Conservation (phyloP, 2,329 filamentous ascomycete genomes). For the Alternaria gaisen region DNA sequence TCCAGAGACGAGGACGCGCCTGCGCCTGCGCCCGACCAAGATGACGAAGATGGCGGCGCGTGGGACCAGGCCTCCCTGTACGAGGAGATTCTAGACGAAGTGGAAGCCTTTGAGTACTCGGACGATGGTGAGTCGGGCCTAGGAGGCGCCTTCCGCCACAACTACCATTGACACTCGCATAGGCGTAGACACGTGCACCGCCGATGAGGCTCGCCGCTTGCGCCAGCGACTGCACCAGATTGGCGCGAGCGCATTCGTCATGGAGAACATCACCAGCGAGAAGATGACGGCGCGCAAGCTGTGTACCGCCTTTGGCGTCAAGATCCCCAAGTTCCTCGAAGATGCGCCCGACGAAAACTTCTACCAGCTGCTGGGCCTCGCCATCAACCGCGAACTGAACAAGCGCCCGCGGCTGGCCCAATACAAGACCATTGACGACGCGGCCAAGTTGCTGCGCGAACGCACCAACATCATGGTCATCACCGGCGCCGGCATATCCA, state of each 20-base stretch:
- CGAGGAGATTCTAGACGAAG: constrained; percentile 48
- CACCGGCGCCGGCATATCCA: constrained; percentile 95
- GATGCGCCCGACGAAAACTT: constrained; percentile 77
- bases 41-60: constrained; percentile 34
- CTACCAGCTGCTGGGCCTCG: constrained; percentile 76
- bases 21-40: constrained; percentile 21
- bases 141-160: background rate
- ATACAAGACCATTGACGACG: constrained; percentile 90
- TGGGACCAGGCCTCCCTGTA: constrained; percentile 46
- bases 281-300: constrained; percentile 81
- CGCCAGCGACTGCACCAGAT: constrained; percentile 76
- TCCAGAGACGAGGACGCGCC: constrained; percentile 25
- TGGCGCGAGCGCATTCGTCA: constrained; percentile 80
- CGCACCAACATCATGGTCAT: constrained; percentile 89
- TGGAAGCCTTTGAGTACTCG: constrained; percentile 40
- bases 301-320: constrained; percentile 84
- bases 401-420: constrained; percentile 80
- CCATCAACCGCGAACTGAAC: constrained; percentile 79
- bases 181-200: constrained; percentile 44
- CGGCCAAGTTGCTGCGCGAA: constrained; percentile 76
- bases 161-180: constrained; percentile 19
- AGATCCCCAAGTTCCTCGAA: constrained; percentile 76
- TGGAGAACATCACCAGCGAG: constrained; percentile 63
- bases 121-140: constrained; percentile 27
- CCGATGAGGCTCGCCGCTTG: constrained; percentile 69